Evolutionary conservation across 306 rosid species (phyloP).

Genomic region (Abrus precatorius): DNA sequence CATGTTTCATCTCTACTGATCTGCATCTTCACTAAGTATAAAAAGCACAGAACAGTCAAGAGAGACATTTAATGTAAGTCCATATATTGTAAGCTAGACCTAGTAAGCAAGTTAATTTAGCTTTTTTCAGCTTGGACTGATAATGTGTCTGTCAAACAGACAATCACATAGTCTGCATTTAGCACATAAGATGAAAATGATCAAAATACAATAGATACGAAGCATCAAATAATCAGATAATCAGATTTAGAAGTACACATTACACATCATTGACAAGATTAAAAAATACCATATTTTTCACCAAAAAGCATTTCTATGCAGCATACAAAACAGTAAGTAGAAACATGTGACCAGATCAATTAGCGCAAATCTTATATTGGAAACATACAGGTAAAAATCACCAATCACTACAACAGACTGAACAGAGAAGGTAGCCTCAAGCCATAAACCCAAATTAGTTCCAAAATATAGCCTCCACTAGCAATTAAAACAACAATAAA

Average conservation of each 20-base stretch:
- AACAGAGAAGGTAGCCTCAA: neutral
- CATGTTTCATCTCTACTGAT: slow-evolving; percentile 62
- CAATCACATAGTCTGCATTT: neutral
- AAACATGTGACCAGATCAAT: neutral
- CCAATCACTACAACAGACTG: neutral
- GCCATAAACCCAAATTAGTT: neutral
- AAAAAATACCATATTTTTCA: neutral
- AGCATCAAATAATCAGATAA: neutral
- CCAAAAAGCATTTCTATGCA: neutral
- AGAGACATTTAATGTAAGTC: slow-evolving; percentile 57
- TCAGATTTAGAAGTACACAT: neutral
- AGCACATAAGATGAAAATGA: neutral
- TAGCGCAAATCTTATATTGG: neutral
- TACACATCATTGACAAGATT: neutral
- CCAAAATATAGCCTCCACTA: neutral
- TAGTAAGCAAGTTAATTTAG: slow-evolving; percentile 39
- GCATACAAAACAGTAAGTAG: neutral
- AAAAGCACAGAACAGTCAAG: slow-evolving; percentile 59
- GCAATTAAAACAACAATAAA: neutral
- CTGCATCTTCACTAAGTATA: slow-evolving; percentile 51
- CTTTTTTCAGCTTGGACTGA: slow-evolving; percentile 57
- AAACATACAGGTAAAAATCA: neutral
- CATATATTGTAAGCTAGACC: slow-evolving; percentile 55
- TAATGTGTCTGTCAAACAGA: neutral
- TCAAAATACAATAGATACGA: too few relatives aligned